phyloP scores from a whole-genome alignment of 176 grass and related monocot genomes.

The Aegilops speltoides region DNA sequence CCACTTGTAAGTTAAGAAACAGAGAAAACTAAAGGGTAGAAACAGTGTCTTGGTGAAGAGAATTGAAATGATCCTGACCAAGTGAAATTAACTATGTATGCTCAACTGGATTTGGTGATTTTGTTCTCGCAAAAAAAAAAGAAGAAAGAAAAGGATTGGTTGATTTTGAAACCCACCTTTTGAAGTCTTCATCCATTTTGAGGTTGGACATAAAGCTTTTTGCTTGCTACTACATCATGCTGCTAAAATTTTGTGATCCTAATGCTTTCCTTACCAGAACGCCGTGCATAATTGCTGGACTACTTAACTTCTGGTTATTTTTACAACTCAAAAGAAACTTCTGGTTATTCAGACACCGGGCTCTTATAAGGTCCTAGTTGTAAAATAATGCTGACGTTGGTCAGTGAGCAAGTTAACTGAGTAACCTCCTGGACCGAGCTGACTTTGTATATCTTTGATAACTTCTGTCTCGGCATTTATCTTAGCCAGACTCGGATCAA shows the following conservation, averaged over 20 bases:
- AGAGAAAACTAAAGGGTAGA: no score
- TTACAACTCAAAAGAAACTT: no score
- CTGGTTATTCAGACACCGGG: background rate
- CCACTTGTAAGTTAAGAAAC: no score
- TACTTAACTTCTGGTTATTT: background rate
- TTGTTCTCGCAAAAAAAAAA: no score
- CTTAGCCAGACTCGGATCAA: no score
- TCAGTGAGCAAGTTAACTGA: no score
- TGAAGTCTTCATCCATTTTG: background rate
- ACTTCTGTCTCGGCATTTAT: no score
- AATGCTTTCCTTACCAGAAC: background rate
- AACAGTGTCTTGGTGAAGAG: background rate
- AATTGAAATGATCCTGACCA: background rate
- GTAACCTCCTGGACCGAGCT: no score
- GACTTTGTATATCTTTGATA: no score
- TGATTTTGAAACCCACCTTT: background rate
- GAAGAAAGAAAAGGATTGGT: no score
- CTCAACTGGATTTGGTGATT: background rate
- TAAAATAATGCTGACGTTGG: no score
- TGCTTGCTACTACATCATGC: background rate
- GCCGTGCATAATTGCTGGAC: background rate
- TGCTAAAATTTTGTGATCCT: background rate
- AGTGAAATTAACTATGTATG: background rate
- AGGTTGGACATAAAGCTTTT: background rate
- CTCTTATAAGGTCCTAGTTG: no score